Evolutionary conservation across 2,329 filamentous ascomycete genomes (phyloP).

Genomic region (Xylariaceae sp.): DNA sequence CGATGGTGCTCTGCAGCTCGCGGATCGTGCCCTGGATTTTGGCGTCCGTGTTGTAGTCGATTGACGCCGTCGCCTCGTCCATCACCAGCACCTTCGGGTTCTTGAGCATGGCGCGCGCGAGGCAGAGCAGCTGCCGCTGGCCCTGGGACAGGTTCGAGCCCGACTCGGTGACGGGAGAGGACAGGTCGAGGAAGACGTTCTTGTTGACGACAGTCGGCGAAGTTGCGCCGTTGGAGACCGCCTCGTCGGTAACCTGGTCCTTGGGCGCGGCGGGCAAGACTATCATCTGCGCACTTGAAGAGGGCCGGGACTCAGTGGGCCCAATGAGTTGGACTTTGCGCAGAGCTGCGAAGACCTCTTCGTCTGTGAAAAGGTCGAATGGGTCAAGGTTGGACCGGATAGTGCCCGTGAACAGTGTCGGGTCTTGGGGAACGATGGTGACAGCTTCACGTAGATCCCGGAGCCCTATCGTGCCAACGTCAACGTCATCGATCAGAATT

Average conservation of each 20-base stretch:
- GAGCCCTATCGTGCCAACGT: conserved; percentile 85
- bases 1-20: conserved; percentile 86
- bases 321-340: conserved; percentile 83
- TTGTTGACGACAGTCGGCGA: conserved; percentile 64
- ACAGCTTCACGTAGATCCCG: conserved; percentile 88
- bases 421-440: conserved; percentile 96
- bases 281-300: conserved; percentile 11
- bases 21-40: conserved; percentile 96
- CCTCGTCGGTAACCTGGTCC: conserved; percentile 6
- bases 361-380: conserved; percentile 80
- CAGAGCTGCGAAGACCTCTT: conserved; percentile 80
- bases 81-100: conserved; percentile 90
- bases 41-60: conserved; percentile 90
- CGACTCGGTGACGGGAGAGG: conserved; percentile 77
- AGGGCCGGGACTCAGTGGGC: conserved; percentile 35
- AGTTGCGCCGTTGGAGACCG: conserved; percentile 12
- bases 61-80: conserved; percentile 97
- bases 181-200: conserved; percentile 86
- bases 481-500: conserved; percentile 85
- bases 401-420: conserved; percentile 87
- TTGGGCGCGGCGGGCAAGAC: conserved; percentile 5
- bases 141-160: conserved; percentile 93
- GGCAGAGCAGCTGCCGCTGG: conserved; percentile 87
- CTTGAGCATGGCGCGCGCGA: conserved; percentile 88
- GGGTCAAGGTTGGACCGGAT: conserved; percentile 90